Conservation (phyloP, 495 filamentous ascomycete species). For the Aspergillus incahuasiensis region DNA sequence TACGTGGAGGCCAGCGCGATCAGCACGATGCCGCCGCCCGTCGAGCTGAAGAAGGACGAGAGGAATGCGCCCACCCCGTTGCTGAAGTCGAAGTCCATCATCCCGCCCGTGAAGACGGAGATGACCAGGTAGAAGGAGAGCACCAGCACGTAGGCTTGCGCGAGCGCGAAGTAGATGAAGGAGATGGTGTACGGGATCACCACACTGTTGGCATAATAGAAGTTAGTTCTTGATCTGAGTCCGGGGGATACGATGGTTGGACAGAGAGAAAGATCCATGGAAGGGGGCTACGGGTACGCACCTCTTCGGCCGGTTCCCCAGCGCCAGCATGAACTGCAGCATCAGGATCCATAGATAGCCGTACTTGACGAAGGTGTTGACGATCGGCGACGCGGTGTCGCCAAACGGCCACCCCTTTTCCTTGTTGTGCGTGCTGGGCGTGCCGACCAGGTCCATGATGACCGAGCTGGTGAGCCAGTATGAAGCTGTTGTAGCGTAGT, state of each 20-base stretch:
- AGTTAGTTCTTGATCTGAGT: too few species aligned
- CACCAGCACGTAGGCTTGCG: constrained; percentile 84
- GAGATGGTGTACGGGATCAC: constrained; percentile 66
- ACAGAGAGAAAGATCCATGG: neutral
- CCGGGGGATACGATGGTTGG: neutral
- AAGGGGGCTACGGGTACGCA: too few species aligned
- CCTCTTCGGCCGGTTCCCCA: constrained; percentile 93
- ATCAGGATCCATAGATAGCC: constrained; percentile 85
- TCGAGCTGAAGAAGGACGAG: constrained; percentile 69
- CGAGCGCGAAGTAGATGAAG: constrained; percentile 77
- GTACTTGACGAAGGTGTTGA: constrained; percentile 90
- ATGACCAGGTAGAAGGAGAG: constrained; percentile 84
- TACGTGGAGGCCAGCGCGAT: constrained; percentile 90
- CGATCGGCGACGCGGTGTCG: constrained; percentile 69
- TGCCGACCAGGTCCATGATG: constrained; percentile 94
- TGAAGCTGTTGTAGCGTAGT: constrained; percentile 43
- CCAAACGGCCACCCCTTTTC: constrained; percentile 68
- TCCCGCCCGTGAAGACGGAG: constrained; percentile 62
- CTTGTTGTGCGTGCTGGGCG: constrained; percentile 46
- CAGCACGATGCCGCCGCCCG: constrained; percentile 71
- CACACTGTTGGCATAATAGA: too few species aligned
- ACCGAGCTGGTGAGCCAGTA: constrained; percentile 94
- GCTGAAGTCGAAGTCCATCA: constrained; percentile 50
- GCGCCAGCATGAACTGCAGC: constrained; percentile 90
- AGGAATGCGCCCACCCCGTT: constrained; percentile 49